Conservation (phyloP, 1,284 basidiomycete species). For the Stereum hirsutum region DNA sequence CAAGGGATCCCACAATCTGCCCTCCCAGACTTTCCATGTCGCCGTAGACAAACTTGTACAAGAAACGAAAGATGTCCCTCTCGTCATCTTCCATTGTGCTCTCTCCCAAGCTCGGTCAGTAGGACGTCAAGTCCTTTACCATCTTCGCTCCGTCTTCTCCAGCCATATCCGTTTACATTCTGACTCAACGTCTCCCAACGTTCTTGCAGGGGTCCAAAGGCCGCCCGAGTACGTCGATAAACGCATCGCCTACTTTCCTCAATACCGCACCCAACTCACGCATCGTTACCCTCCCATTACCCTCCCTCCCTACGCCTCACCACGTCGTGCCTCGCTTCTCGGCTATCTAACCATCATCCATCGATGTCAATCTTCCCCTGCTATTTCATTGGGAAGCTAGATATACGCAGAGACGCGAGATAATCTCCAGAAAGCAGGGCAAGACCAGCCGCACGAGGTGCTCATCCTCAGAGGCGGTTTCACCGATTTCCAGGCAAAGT, state of each 20-base stretch:
- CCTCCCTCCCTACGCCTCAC: too few species aligned
- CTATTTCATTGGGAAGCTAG: too few species aligned
- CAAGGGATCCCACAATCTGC: constrained; percentile 47
- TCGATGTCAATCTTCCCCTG: too few species aligned
- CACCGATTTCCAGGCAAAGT: constrained; percentile 55
- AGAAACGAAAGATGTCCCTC: constrained; percentile 49
- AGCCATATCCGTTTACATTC: constrained; percentile 4
- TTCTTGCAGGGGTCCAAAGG: constrained; percentile 55
- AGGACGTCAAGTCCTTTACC: background rate
- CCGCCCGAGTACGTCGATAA: constrained; percentile 46
- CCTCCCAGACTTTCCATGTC: constrained; percentile 47
- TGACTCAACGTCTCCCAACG: too few species aligned
- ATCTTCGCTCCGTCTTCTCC: background rate
- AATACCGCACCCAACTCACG: too few species aligned
- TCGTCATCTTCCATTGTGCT: constrained; percentile 68
- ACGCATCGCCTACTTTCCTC: too few species aligned
- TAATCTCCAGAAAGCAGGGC: constrained; percentile 24
- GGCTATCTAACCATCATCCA: too few species aligned
- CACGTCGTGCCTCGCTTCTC: too few species aligned
- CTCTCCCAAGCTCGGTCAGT: constrained; percentile 66
- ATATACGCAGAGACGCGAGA: constrained; percentile 56
- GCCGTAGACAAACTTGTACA: constrained; percentile 49
- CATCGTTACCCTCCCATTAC: too few species aligned
- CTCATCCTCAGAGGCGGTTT: constrained; percentile 65
- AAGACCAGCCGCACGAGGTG: constrained; percentile 42